Base-by-base conservation (phyloP, 2,329 filamentous ascomycete species). In the Talaromyces marneffei region DNA sequence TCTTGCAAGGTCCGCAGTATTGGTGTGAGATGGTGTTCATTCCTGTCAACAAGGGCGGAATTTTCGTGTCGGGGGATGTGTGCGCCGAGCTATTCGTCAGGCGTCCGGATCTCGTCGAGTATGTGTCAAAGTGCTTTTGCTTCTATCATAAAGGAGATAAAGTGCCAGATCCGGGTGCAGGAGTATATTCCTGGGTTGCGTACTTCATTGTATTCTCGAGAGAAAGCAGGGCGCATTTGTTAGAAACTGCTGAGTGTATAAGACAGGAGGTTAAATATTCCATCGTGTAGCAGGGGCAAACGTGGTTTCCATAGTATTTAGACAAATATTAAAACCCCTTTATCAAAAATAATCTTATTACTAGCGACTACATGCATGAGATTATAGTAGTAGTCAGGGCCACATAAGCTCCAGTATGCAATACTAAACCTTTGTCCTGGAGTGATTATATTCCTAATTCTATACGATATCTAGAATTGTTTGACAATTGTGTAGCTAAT, bases 1-100 rank as follows among this genome's bases (percentile, higher is more conserved):
- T 44, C 23, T 18, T n/a, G 9, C 40, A 40, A 7, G 55, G 55
- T n/a, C 37, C 37, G 12, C 55, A 57, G 27, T 57, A 46, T 33
- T 57, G 39, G 39, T 27, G 23, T 20, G 37, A 57, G 20, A 57
- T 57, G 14, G 16, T 57, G 27, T 46, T 46, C 39, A 57, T 57
- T 16, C 42, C 55, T 23, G 37, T 42, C 23, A 14, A 16, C n/a
- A 20, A 31, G 10, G 31, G 31, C 1, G 55, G 55, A 4, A 7
- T 44, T 14, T 57, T 42, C 25, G 23, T 46, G 10, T 57, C 55
- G n/a, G 55, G 40, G 33, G 55, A 57, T 27, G 37, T 57, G 16
- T 44, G 39, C 27, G 37, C 14, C 18, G 55, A 57, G 18, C 40
- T 57, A 16, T 12, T 33, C 12, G 12, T 23, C 4, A 16, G 55